Evolutionary conservation across 441 rosid species (phyloP).

Genomic region (Viola pubescens): DNA sequence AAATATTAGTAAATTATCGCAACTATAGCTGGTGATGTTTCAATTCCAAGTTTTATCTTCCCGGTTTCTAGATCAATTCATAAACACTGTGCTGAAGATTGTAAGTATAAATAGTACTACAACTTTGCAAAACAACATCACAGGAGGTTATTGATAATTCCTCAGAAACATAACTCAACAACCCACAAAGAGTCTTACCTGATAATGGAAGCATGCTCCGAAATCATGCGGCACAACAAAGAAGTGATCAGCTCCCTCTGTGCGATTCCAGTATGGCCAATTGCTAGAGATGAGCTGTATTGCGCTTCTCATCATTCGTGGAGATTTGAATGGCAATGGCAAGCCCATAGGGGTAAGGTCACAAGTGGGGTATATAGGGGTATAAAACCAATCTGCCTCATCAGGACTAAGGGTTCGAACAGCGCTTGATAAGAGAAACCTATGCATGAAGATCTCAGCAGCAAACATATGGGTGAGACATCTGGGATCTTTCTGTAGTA

Average conservation of each 20-base stretch:
- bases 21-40: too few relatives aligned
- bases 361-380: conserved; percentile 80
- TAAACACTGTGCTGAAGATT: too few relatives aligned
- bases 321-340: conserved; percentile 90
- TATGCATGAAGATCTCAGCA: conserved; percentile 84
- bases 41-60: too few relatives aligned
- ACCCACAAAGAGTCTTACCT: conserved; percentile 28
- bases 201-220: conserved; percentile 94
- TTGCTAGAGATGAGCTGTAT: conserved; percentile 59
- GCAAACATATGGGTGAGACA: conserved; percentile 95
- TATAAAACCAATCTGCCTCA: conserved; percentile 92
- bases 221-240: conserved; percentile 91
- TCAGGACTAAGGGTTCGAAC: conserved; percentile 74
- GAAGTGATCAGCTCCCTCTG: conserved; percentile 85
- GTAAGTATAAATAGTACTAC: too few relatives aligned
- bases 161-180: too few relatives aligned
- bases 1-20: too few relatives aligned
- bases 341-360: conserved; percentile 89
- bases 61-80: too few relatives aligned
- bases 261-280: conserved; percentile 78
- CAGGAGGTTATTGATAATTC: too few relatives aligned
- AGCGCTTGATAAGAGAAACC: conserved; percentile 76
- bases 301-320: conserved; percentile 89
- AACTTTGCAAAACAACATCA: too few relatives aligned
- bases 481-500: conserved; percentile 81